Evolutionary conservation across 2,329 filamentous ascomycete species (phyloP), one percentile per base, ranked within the genome.

Genomic region (Ascomycota sp.): DNA sequence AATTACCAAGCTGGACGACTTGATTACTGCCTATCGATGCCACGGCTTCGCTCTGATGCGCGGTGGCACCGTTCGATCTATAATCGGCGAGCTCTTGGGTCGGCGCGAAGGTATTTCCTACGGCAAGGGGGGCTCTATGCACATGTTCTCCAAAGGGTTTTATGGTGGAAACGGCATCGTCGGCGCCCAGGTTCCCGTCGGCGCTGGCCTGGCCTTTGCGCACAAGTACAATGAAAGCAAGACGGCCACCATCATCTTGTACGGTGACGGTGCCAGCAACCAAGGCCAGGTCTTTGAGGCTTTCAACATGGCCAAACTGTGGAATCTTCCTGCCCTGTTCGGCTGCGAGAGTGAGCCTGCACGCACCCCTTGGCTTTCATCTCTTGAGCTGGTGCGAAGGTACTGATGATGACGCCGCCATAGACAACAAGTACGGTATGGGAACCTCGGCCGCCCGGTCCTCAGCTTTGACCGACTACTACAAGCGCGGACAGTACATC

Each of bases 381-480:
- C 1, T 11, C 7, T 13, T 21, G 11, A 25, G 13, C 10, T 27
- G 16, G 16, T 21, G 5, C 16, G 16, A 21, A 21, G 16, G 16
- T 21, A 28, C 36, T 38, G 27, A 36, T 39, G 45, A 31, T 43
- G 36, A 11, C n/a, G 29, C 16, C 27, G 13, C 25, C 25, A 36
- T 21, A 92, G 84, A 98, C 73, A 98, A 98, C 78, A 98, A 98
- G 64, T 98, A 98, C 58, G 89, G 89, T 58, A 98, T 98, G 89
- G 89, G 89, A 62, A 98, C 89, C 42, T 79, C 89, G 40, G 86
- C 89, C 45, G 76, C 77, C 60, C 83, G 89, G 50, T 84, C 89
- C 40, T 86, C 89, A 39, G 89, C 89, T 48, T 64, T 93, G 54
- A 95, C 89, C 57, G 89, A 98, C 59, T 98, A 98, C 76, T 95